phyloP scores from a whole-genome alignment of 2,329 filamentous ascomycete species.

The Penicillium sp. region DNA sequence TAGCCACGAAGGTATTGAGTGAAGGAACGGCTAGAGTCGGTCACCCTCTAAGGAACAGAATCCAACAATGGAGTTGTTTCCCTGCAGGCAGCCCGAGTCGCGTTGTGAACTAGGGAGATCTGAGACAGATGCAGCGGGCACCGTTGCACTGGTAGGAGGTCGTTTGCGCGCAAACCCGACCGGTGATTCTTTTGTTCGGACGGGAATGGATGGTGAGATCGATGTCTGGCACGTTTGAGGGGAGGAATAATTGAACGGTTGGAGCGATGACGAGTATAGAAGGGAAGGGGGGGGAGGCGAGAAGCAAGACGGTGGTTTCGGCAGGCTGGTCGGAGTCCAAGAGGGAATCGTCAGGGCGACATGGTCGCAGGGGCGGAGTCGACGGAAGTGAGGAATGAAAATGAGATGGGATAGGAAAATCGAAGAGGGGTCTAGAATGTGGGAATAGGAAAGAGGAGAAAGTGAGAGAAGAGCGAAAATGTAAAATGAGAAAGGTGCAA shows the following conservation, averaged over 20 bases:
- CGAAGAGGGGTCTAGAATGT: neutral
- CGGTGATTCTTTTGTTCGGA: neutral
- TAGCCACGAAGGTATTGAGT: conserved; percentile 4
- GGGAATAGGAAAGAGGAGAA: neutral
- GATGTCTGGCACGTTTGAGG: neutral
- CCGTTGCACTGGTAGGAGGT: neutral
- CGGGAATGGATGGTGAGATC: neutral
- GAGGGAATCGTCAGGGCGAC: conserved; percentile 3
- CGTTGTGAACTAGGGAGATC: conserved; percentile 23
- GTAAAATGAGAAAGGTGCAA: neutral
- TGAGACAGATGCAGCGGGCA: conserved; percentile 20
- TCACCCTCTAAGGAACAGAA: conserved; percentile 17
- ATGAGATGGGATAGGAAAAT: neutral
- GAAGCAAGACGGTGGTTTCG: conserved; percentile 2
- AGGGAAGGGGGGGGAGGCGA: neutral
- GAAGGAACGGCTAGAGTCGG: conserved; percentile 22
- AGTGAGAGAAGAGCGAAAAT: neutral
- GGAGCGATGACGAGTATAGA: conserved; percentile 16
- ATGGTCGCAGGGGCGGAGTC: conserved; percentile 3
- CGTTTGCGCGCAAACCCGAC: neutral
- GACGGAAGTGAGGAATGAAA: neutral
- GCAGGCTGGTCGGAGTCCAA: neutral
- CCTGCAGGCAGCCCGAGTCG: conserved; percentile 30
- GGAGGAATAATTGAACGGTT: neutral
- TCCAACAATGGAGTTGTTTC: conserved; percentile 37